Evolutionary conservation across 106 monocot species (phyloP).

Genomic region (Vanilla planifolia): DNA sequence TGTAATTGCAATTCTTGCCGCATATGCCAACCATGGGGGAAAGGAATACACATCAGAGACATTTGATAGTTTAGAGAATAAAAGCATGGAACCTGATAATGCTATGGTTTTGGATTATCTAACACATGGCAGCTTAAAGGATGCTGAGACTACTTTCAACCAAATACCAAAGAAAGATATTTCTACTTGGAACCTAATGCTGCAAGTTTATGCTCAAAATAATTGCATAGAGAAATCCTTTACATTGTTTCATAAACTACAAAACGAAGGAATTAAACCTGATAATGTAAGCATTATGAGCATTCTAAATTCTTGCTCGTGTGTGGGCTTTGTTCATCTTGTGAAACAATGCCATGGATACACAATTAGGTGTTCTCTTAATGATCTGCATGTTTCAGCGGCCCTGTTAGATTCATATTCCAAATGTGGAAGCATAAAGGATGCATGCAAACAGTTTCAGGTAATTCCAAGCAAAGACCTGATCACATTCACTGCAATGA

Average conservation of each 20-base stretch:
- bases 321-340: conserved; percentile 25
- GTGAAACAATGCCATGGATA: conserved; percentile 60
- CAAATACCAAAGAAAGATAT: conserved; percentile 43
- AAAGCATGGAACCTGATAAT: conserved; percentile 44
- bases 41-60: conserved; percentile 19
- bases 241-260: conserved; percentile 29
- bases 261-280: conserved; percentile 24
- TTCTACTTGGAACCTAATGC: conserved; percentile 55
- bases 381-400: conserved; percentile 38
- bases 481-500: conserved; percentile 50
- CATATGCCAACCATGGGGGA: conserved; percentile 43
- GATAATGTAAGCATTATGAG: conserved; percentile 40
- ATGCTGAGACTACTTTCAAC: conserved; percentile 40
- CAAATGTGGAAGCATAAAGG: conserved; percentile 57
- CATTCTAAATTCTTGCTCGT: conserved; percentile 41
- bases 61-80: conserved; percentile 21
- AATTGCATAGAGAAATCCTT: conserved; percentile 26
- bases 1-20: conserved; percentile 44
- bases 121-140: conserved; percentile 30
- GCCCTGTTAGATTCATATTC: conserved; percentile 53
- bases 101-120: conserved; percentile 51
- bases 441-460: conserved; percentile 34
- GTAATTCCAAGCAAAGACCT: conserved; percentile 31
- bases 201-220: conserved; percentile 40
- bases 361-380: conserved; percentile 23